A percentile compares a stretch with the other conserved stretches of the same genome.
Conservation (phyloP, 768 basidiomycete species). For the Boletus sensibilis region DNA sequence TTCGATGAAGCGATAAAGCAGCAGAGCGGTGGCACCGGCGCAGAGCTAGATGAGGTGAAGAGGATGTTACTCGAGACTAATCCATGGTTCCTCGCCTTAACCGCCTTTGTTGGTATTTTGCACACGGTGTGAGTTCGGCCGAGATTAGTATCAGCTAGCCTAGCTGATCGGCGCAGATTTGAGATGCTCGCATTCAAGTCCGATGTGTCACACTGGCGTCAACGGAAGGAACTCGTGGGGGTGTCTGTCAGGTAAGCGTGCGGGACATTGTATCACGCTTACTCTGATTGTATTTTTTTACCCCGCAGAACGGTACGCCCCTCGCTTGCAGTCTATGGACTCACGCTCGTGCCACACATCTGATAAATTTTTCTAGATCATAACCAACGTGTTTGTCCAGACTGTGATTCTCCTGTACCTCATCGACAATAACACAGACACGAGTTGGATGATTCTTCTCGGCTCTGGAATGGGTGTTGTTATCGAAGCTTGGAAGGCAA, state of each 20-base stretch:
- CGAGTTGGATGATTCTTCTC: conserved; percentile 96
- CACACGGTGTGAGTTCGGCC: conserved; percentile 71
- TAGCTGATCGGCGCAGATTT: conserved; percentile 51
- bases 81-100: conserved; percentile 84
- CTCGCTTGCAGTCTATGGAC: conserved; percentile 9
- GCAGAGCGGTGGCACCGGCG: conserved; percentile 56
- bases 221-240: conserved; percentile 92
- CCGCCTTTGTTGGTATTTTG: conserved; percentile 79
- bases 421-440: conserved; percentile 92
- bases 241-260: conserved; percentile 80
- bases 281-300: conserved; percentile 20
- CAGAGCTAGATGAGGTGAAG: conserved; percentile 94
- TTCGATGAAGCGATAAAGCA: conserved; percentile 86
- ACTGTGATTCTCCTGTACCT: conserved; percentile 87
- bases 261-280: conserved; percentile 4
- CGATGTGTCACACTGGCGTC: conserved; percentile 93
- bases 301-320: conserved; percentile 52
- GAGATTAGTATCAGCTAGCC: not conserved
- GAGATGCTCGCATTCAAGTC: conserved; percentile 96
- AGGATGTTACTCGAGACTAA: conserved; percentile 88
- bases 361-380: conserved; percentile 44
- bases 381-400: conserved; percentile 95
- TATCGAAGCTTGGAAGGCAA: conserved; percentile 93
- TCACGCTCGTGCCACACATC: conserved; percentile 14
- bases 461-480: conserved; percentile 79